Evolutionary conservation across 352 stramenopile genomes (phyloP), one percentile per base, ranked within the genome.

Genomic region (Phytophthora capsici): DNA sequence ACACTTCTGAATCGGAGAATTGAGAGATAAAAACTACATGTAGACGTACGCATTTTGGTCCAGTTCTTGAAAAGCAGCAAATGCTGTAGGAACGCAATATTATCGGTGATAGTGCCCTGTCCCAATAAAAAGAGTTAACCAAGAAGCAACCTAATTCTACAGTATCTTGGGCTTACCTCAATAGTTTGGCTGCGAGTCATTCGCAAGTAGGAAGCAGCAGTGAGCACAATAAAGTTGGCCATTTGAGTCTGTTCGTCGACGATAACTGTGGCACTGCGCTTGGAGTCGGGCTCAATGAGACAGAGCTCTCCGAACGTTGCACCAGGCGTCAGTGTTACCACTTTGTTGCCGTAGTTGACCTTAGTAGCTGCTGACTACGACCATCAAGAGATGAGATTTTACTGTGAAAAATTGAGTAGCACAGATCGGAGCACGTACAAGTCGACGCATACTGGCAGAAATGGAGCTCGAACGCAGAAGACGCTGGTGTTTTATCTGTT

Each of bases 201-300:
- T 23, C 86, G 80, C 22, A 93, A 48, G 58, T 95, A 95, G 23
- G 83, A 92, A 9, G 85, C 75, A 6, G 87, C 84, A 10, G 87
- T 89, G 63, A 95, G 84, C 47, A 94, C 87, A 49, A 95, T 93
- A 34, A 95, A 93, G 65, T 90, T 93, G 34, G 87, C 84, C 57
- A 78, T 78, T 72, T 91, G 78, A 7, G 79, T 78, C 25, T 80
- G 62, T 9, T 67, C 48, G 45, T 95, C 87, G 16, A 94, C 87
- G 48, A 92, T 73, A n/a, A 92, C 82, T 12, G 85, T 95, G 17
- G 85, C 87, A 55, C 79, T 93, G 30, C 87, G 87, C 58, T 93
- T 95, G 47, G 87, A 93, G 69, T 95, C 85, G 22, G 87, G 82
- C 34, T 94, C 85, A 49, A 95, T 95, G 44, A 95, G 81, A 47